These are phyloP conservation scores for Alternaria sp. DNA, from an alignment of 2,329 filamentous ascomycete species.

Conservation along the genomic window DNA sequence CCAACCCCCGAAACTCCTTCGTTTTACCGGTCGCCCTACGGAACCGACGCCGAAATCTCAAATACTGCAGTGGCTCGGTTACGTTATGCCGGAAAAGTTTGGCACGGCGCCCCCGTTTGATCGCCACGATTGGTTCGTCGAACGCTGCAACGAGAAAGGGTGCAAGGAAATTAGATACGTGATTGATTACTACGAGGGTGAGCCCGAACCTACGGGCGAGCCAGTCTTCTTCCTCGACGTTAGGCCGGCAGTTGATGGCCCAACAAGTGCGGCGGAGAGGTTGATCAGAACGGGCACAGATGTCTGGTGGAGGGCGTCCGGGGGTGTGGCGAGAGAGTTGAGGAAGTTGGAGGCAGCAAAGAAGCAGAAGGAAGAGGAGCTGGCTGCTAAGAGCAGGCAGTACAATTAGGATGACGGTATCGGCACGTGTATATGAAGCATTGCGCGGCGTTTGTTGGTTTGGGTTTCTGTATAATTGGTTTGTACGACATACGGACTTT, in stretches of 20 bases:
- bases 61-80: constrained; percentile 81
- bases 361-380: constrained; percentile 41
- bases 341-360: constrained; percentile 42
- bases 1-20: constrained; percentile 74
- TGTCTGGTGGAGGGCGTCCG: constrained; percentile 90
- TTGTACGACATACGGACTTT: background rate
- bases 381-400: constrained; percentile 29
- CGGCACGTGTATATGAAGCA: background rate
- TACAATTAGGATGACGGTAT: constrained; percentile 33
- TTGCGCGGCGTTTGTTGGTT: constrained; percentile 5
- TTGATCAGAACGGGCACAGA: constrained; percentile 90
- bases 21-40: constrained; percentile 88
- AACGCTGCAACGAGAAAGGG: constrained; percentile 72
- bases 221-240: constrained; percentile 97
- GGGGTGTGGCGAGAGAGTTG: constrained; percentile 68
- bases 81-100: constrained; percentile 81
- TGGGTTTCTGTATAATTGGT: background rate
- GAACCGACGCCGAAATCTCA: constrained; percentile 92
- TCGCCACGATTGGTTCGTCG: constrained; percentile 95
- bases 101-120: constrained; percentile 89
- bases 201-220: constrained; percentile 83
- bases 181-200: constrained; percentile 94
- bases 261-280: constrained; percentile 81
- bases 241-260: constrained; percentile 84
- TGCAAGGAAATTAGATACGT: constrained; percentile 87